Evolutionary conservation across 371 early-diverging fungal genomes (phyloP).

Genomic region (Gilbertella persicaria): DNA sequence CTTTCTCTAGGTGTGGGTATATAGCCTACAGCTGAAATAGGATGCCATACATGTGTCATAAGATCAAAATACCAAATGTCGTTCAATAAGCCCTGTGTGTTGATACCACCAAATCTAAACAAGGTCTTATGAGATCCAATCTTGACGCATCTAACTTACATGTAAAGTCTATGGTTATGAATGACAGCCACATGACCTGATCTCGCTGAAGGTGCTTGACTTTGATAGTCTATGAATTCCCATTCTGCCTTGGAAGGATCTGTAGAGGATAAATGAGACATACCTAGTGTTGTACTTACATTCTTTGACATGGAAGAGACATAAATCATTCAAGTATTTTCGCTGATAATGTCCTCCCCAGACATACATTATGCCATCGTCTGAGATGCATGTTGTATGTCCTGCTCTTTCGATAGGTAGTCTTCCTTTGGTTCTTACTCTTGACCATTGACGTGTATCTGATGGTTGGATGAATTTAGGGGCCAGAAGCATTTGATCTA

Average conservation of each 20-base stretch:
- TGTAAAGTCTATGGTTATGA: constrained; percentile 47
- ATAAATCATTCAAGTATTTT: constrained; percentile 63
- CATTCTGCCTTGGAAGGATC: constrained; percentile 47
- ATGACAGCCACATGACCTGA: constrained; percentile 52
- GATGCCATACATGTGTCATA: constrained; percentile 50
- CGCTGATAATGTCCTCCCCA: constrained; percentile 64
- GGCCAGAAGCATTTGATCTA: not conserved
- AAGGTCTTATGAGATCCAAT: not conserved
- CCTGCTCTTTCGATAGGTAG: constrained; percentile 61
- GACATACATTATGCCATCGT: constrained; percentile 58
- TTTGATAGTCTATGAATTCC: constrained; percentile 38
- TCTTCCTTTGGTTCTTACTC: constrained; percentile 51
- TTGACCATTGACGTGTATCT: constrained; percentile 49
- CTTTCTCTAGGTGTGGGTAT: constrained; percentile 63
- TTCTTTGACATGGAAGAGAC: constrained; percentile 59
- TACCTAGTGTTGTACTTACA: constrained; percentile 28
- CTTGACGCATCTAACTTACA: constrained; percentile 30
- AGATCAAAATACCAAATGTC: constrained; percentile 70
- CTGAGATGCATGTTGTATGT: constrained; percentile 58
- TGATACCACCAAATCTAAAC: constrained; percentile 66
- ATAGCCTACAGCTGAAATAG: constrained; percentile 61
- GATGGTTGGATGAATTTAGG: constrained; percentile 20
- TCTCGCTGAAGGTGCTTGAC: constrained; percentile 48
- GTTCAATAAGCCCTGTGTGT: constrained; percentile 61
- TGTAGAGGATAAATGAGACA: not conserved